Percentiles rank a stretch among this genome's conserved stretches.
Evolutionary conservation across 345 rosid species (phyloP).

Genomic region (Punica granatum): DNA sequence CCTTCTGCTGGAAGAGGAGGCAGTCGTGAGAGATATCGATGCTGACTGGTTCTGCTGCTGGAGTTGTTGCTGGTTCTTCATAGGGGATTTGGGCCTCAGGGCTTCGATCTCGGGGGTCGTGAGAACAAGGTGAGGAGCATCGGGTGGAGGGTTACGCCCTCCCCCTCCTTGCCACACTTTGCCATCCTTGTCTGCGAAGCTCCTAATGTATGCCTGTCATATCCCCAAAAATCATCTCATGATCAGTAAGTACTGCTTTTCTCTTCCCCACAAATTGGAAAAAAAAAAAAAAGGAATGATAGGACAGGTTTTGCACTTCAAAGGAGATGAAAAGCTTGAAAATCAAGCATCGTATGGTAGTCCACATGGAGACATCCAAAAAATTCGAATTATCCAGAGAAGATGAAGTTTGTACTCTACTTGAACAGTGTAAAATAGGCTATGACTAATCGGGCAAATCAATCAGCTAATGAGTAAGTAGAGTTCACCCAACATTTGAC

Average conservation of each 20-base stretch:
- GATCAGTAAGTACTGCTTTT: too few species aligned
- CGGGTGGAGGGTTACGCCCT: slow-evolving; percentile 93
- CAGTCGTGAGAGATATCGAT: slow-evolving; percentile 52
- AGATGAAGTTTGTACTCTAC: background rate
- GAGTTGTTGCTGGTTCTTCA: slow-evolving; percentile 89
- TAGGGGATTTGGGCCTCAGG: slow-evolving; percentile 90
- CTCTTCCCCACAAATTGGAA: too few species aligned
- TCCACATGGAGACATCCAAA: background rate
- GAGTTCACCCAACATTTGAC: background rate
- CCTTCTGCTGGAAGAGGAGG: slow-evolving; percentile 58
- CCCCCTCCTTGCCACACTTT: slow-evolving; percentile 99
- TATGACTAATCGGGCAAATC: background rate
- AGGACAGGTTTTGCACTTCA: background rate
- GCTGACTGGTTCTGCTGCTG: slow-evolving; percentile 47
- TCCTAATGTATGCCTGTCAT: slow-evolving; percentile 55
- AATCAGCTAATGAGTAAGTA: background rate
- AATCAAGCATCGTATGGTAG: background rate
- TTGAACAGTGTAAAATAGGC: background rate
- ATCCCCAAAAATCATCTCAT: background rate
- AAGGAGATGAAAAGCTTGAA: background rate
- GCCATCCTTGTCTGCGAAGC: slow-evolving; percentile 86
- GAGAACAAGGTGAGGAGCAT: slow-evolving; percentile 74
- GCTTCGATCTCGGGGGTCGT: slow-evolving; percentile 86
- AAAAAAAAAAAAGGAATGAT: too few species aligned
- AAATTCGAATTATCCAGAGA: background rate